Evolutionary conservation across 1,284 basidiomycete species (phyloP).

Genomic region (Tranzscheliella williamsii): DNA sequence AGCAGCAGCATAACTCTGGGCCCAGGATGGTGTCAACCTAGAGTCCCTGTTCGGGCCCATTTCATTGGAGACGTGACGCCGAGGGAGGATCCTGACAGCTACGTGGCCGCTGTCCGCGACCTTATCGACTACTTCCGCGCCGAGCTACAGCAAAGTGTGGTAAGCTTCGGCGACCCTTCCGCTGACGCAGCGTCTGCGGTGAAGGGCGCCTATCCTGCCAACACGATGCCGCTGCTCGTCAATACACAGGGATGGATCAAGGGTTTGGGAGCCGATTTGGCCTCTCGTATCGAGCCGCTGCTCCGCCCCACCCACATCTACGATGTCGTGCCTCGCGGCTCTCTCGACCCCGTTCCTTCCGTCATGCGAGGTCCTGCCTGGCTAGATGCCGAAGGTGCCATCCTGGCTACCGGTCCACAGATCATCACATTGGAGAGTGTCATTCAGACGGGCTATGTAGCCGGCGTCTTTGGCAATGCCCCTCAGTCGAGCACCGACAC

Average conservation of each 20-base stretch:
- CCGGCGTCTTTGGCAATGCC: constrained; percentile 2
- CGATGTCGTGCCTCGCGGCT: constrained; percentile 58
- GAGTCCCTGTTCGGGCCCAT: constrained; percentile 74
- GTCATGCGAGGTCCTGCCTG: constrained; percentile 14
- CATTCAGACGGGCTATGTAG: constrained; percentile 15
- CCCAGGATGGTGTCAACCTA: constrained; percentile 63
- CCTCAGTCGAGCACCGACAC: not conserved
- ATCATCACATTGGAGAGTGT: constrained; percentile 26
- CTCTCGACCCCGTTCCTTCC: constrained; percentile 3
- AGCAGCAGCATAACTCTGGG: constrained; percentile 22
- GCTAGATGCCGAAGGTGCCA: constrained; percentile 26
- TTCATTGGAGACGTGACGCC: constrained; percentile 82
- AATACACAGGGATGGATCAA: constrained; percentile 98
- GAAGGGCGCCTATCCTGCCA: not conserved
- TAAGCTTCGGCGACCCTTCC: not conserved
- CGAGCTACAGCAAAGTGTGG: constrained; percentile 16
- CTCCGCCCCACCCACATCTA: constrained; percentile 72
- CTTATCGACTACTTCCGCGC: constrained; percentile 69
- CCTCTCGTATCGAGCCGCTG: constrained; percentile 71
- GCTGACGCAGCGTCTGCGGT: not conserved
- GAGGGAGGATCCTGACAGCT: constrained; percentile 76
- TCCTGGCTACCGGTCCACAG: constrained; percentile 14
- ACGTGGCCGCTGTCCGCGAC: constrained; percentile 72
- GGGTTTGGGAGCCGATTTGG: constrained; percentile 84
- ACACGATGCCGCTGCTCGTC: constrained; percentile 73